These are phyloP conservation scores for Flaveria ramosissima DNA, from an alignment of 129 eudicot genomes.

Conservation along the genomic window DNA sequence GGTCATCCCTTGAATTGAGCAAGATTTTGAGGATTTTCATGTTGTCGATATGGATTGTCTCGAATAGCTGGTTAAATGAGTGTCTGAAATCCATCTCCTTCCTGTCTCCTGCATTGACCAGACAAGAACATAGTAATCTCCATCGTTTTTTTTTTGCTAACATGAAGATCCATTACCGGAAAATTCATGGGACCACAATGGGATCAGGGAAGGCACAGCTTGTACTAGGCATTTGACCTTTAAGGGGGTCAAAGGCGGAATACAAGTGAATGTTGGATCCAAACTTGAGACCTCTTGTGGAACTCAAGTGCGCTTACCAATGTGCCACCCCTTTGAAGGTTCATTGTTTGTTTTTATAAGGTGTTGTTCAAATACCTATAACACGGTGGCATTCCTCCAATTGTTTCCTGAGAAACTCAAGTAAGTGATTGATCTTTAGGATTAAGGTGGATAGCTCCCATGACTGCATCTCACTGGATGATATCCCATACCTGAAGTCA, in stretches of 20 bases:
- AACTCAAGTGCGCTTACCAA: no score
- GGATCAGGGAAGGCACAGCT: no score
- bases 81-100: slow-evolving; percentile 47
- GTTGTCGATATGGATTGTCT: slow-evolving; percentile 72
- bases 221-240: no score
- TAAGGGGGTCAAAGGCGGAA: no score
- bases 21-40: slow-evolving; percentile 61
- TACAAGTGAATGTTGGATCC: no score
- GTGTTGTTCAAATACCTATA: slow-evolving; percentile 42
- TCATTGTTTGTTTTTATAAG: not conserved
- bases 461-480: slow-evolving; percentile 54
- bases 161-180: not conserved
- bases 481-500: slow-evolving; percentile 49
- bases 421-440: slow-evolving; percentile 67
- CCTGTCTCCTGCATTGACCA: slow-evolving; percentile 57
- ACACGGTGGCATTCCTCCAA: slow-evolving; percentile 40
- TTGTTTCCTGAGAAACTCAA: slow-evolving; percentile 50
- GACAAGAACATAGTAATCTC: slow-evolving; percentile 19
- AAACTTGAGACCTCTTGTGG: no score
- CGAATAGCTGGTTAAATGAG: slow-evolving; percentile 46
- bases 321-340: no score
- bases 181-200: no score
- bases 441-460: slow-evolving; percentile 69
- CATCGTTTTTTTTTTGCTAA: not conserved
- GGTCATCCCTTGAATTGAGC: slow-evolving; percentile 58